Evolutionary conservation across 2,329 filamentous ascomycete species (phyloP), one percentile per base, ranked within the genome.

Genomic region (Exserohilum rostratum): DNA sequence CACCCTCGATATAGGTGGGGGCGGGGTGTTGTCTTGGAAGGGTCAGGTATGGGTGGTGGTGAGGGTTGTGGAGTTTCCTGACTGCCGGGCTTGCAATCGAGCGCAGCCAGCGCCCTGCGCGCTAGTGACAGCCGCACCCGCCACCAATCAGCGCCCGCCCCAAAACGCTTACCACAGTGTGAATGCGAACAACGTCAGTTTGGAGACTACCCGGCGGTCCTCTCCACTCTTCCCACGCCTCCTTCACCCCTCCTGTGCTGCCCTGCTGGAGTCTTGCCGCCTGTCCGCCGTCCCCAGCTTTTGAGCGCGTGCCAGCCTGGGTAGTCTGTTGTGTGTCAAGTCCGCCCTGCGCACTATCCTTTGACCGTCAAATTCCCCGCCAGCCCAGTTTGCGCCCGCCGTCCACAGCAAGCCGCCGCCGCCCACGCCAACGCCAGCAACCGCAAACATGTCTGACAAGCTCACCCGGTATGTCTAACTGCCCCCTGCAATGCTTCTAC

Each of bases 401-500:
- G 11, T 39, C 35, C 27, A 49, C 18, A 31, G 44, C 53, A 45
- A 53, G 44, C 45, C 48, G 50, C 42, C 49, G 46, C 46, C 55
- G 44, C 45, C 48, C 48, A 42, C 49, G 46, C 46, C 55, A 46
- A 44, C 57, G 45, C 45, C 51, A 53, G 45, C 58, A 50, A 50
- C 63, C 65, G 63, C 64, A 55, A 63, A 55, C 66, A 96, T 96
- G 92, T 85, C 90, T 76, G 92, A 96, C 85, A 96, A 90, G 81
- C 87, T 97, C 72, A 98, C 93, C 70, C 90, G 93, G 92, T 96
- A 87, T 69, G 87, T 47, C 44, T 33, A 18, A 47, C 22, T 13
- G 17, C 11, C 17, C n/a, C 22, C 3, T 9, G 7, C 3, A 3
- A n/a, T 12, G 2, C 13, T 11, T 47, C 15, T 33, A 30, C n/a